These are phyloP conservation scores for Metarhizium guizhouense DNA, from an alignment of 2,329 filamentous ascomycete genomes.

Conservation along the genomic window DNA sequence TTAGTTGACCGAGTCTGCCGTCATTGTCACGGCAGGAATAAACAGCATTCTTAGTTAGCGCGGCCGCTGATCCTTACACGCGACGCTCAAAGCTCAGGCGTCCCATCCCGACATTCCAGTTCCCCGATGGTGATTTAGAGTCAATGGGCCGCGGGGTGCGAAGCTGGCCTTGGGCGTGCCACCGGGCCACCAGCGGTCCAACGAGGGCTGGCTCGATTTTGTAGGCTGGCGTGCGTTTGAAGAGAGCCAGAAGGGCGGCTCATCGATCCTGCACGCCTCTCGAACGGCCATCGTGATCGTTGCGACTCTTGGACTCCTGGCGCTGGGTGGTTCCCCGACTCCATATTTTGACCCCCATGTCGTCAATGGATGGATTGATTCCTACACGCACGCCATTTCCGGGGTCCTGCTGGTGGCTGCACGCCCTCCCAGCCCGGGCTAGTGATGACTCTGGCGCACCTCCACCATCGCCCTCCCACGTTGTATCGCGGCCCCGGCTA, in stretches of 20 bases:
- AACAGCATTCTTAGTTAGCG: not conserved
- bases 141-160: not conserved
- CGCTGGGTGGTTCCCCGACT: not conserved
- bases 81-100: not conserved
- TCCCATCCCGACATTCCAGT: not conserved
- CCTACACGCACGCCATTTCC: not conserved
- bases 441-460: slow-evolving; percentile 4
- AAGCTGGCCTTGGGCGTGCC: not conserved
- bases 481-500: slow-evolving; percentile 12
- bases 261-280: not conserved
- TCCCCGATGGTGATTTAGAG: not conserved
- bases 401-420: not conserved
- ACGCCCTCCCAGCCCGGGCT: not conserved
- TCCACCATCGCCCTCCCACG: slow-evolving; percentile 9
- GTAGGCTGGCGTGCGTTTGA: not conserved
- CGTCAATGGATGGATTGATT: not conserved
- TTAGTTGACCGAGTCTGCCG: not conserved
- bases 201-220: not conserved
- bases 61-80: not conserved
- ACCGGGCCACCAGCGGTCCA: not conserved
- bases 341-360: not conserved
- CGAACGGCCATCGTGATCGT: not conserved
- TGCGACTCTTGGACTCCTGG: not conserved
- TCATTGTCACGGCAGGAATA: not conserved
- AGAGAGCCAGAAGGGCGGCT: not conserved